Conservation (phyloP, 2,329 filamentous ascomycete species). For the Niveomyces coronatus region DNA sequence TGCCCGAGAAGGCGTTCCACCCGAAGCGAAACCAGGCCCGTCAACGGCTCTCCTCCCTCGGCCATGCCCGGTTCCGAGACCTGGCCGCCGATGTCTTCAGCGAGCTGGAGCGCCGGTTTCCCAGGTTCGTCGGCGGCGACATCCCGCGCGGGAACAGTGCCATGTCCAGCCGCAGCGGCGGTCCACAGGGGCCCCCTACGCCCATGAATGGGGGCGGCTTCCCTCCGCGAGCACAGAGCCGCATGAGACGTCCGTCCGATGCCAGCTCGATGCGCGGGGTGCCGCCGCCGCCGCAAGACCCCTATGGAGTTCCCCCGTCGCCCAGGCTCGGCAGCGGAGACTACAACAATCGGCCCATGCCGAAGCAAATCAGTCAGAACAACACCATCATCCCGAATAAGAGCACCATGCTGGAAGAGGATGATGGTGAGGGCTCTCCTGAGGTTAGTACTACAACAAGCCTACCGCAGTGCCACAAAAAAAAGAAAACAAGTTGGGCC, state of each 20-base stretch:
- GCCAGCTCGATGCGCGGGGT: conserved; percentile 47
- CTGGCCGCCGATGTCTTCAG: conserved; percentile 93
- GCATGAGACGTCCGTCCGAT: conserved; percentile 48
- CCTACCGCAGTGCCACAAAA: not conserved
- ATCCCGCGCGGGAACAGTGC: conserved; percentile 61
- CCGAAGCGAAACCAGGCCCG: conserved; percentile 97
- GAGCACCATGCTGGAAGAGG: conserved; percentile 93
- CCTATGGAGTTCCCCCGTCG: conserved; percentile 47
- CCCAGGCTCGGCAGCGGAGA: conserved; percentile 50
- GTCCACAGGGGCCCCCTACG: conserved; percentile 50
- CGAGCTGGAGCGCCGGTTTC: conserved; percentile 84
- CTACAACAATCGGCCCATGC: conserved; percentile 65
- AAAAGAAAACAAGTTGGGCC: not conserved
- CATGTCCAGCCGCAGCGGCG: conserved; percentile 46
- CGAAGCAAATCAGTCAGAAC: conserved; percentile 77
- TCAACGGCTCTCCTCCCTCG: conserved; percentile 85
- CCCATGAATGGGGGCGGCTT: conserved; percentile 50
- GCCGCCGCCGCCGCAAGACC: conserved; percentile 29
- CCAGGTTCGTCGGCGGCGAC: conserved; percentile 62
- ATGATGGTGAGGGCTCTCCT: conserved; percentile 59
- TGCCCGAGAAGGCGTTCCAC: conserved; percentile 84
- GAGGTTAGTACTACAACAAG: conserved; percentile 27
- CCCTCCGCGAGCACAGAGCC: conserved; percentile 40
- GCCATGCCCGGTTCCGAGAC: conserved; percentile 77
- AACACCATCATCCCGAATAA: conserved; percentile 98